Conservation (phyloP, 2,329 filamentous ascomycete species). For the Falciphora oryzae region DNA sequence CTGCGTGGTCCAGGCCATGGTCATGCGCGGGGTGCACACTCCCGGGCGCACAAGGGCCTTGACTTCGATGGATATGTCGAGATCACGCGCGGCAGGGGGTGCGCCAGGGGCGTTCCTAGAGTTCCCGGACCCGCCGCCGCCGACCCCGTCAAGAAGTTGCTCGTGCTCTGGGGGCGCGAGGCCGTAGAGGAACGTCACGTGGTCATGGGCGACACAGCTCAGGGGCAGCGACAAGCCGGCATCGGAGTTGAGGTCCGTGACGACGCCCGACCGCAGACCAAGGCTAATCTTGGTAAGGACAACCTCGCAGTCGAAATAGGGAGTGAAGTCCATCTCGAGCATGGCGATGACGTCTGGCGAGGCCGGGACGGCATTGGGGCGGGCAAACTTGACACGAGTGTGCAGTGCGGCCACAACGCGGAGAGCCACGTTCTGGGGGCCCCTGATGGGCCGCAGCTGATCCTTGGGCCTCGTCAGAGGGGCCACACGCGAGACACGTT, state of each 20-base stretch:
- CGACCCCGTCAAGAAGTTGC: slow-evolving; percentile 28
- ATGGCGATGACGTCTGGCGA: slow-evolving; percentile 61
- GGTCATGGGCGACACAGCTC: slow-evolving; percentile 64
- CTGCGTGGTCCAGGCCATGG: slow-evolving; percentile 61
- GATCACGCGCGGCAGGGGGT: slow-evolving; percentile 30
- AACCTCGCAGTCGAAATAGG: slow-evolving; percentile 63
- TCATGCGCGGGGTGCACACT: slow-evolving; percentile 54
- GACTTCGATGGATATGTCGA: slow-evolving; percentile 57
- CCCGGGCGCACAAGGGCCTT: slow-evolving; percentile 49
- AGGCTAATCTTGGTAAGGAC: slow-evolving; percentile 54
- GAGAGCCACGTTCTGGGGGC: slow-evolving; percentile 56
- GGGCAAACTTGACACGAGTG: slow-evolving; percentile 66
- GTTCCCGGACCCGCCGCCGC: neutral
- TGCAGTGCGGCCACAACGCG: slow-evolving; percentile 65
- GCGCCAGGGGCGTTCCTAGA: slow-evolving; percentile 20
- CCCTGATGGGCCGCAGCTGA: slow-evolving; percentile 56
- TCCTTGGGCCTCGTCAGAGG: slow-evolving; percentile 60
- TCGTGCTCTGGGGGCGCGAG: slow-evolving; percentile 49
- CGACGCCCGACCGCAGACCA: slow-evolving; percentile 48
- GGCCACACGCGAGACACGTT: slow-evolving; percentile 68
- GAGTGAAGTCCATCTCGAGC: slow-evolving; percentile 68
- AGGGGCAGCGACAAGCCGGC: slow-evolving; percentile 49
- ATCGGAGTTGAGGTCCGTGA: slow-evolving; percentile 51
- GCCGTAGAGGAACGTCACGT: slow-evolving; percentile 69
- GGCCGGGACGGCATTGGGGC: slow-evolving; percentile 52